phyloP scores from a whole-genome alignment of 106 monocot species.

The Dactylorhiza incarnata region DNA sequence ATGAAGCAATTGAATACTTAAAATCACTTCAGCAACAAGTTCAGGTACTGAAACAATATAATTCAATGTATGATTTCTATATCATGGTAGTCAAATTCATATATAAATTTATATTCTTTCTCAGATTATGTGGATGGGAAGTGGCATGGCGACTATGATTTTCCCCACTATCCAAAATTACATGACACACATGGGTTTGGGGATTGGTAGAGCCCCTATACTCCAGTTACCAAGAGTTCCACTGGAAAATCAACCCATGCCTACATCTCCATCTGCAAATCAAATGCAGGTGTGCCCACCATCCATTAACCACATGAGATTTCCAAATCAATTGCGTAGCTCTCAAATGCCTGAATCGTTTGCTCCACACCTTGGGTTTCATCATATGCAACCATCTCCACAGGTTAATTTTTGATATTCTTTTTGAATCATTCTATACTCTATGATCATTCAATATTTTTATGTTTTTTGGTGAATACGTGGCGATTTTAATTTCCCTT shows the following conservation, averaged over 20 bases:
- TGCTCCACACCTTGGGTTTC: slow-evolving; percentile 28
- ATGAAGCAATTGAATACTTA: slow-evolving; percentile 77
- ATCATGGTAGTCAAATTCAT: not conserved
- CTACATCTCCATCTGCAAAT: slow-evolving; percentile 6
- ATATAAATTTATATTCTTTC: not conserved
- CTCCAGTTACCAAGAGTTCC: slow-evolving; percentile 38
- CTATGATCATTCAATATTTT: not conserved
- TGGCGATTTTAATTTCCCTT: not conserved
- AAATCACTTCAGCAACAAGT: slow-evolving; percentile 63
- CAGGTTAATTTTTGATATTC: slow-evolving; percentile 18
- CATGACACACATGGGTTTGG: slow-evolving; percentile 39
- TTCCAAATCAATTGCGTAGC: slow-evolving; percentile 39
- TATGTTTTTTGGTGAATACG: not conserved
- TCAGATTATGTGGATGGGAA: slow-evolving; percentile 95
- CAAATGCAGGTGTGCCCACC: slow-evolving; percentile 8
- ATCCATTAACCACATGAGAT: slow-evolving; percentile 14
- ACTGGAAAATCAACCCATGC: slow-evolving; percentile 25
- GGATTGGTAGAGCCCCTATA: slow-evolving; percentile 26
- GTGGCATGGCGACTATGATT: slow-evolving; percentile 79
- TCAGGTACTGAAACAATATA: slow-evolving; percentile 20
- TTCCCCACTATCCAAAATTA: slow-evolving; percentile 55
- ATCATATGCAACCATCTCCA: slow-evolving; percentile 40
- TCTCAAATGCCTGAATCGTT: slow-evolving; percentile 26
- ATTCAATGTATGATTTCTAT: not conserved
- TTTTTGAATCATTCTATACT: not conserved